phyloP scores from a whole-genome alignment of 352 stramenopile species.

The Pythium sukuiense region DNA sequence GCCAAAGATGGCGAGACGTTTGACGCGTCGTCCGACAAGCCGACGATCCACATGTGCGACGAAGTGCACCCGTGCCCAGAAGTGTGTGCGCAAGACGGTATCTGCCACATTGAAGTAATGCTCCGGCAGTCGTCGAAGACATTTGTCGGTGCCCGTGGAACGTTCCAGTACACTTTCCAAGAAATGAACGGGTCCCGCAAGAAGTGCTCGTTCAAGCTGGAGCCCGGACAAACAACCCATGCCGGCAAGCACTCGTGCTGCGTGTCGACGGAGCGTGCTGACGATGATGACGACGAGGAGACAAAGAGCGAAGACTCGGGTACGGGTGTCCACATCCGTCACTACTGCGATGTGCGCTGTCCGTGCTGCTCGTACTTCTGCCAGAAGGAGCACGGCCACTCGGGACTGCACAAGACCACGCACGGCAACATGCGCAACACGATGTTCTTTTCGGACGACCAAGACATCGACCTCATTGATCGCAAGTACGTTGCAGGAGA shows the following conservation, averaged over 20 bases:
- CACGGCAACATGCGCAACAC: slow-evolving; percentile 86
- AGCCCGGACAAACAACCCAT: slow-evolving; percentile 45
- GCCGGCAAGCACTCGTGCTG: slow-evolving; percentile 48
- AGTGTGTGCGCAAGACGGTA: slow-evolving; percentile 53
- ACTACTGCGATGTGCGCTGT: slow-evolving; percentile 73
- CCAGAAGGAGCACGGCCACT: slow-evolving; percentile 56
- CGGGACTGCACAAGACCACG: slow-evolving; percentile 53
- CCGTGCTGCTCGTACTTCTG: slow-evolving; percentile 81
- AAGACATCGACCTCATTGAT: slow-evolving; percentile 67
- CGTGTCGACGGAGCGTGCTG: not conserved
- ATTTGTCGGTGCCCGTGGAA: slow-evolving; percentile 52
- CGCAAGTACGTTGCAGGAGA: slow-evolving; percentile 74
- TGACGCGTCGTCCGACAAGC: slow-evolving; percentile 34
- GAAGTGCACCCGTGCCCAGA: slow-evolving; percentile 54
- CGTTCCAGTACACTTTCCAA: slow-evolving; percentile 73
- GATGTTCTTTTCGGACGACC: slow-evolving; percentile 56
- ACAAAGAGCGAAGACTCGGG: slow-evolving; percentile 3
- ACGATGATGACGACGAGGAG: slow-evolving; percentile 16
- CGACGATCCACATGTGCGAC: slow-evolving; percentile 62
- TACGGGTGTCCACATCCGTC: slow-evolving; percentile 29
- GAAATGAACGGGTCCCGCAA: slow-evolving; percentile 81
- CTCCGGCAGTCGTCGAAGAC: slow-evolving; percentile 68
- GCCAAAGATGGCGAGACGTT: no score
- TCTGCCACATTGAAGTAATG: slow-evolving; percentile 71
- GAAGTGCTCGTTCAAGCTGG: slow-evolving; percentile 48